phyloP scores from a whole-genome alignment of 129 eudicot genomes.

The Arctium minus region DNA sequence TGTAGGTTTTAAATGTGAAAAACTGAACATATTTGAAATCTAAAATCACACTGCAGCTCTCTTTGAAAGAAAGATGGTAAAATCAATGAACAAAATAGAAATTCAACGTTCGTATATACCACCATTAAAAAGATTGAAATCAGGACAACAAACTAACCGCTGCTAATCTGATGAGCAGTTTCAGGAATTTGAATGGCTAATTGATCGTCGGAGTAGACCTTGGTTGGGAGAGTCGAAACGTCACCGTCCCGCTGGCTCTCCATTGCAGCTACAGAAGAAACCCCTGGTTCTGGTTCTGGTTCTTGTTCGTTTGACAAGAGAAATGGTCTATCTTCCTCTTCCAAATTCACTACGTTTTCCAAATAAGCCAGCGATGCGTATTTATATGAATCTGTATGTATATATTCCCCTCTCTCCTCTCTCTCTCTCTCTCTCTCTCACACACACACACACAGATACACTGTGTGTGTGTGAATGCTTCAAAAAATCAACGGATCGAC shows the following conservation, averaged over 20 bases:
- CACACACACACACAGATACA: slow-evolving; percentile 2
- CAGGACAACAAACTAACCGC: slow-evolving; percentile 34
- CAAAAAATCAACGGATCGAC: slow-evolving; percentile 10
- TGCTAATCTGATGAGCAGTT: slow-evolving; percentile 91
- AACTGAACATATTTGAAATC: neutral
- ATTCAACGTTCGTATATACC: neutral
- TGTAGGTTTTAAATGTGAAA: neutral
- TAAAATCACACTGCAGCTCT: neutral
- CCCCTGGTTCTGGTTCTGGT: neutral
- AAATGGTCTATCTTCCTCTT: slow-evolving; percentile 13
- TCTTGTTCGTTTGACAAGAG: slow-evolving; percentile 5
- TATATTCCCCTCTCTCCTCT: neutral
- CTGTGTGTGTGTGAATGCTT: slow-evolving; percentile 29
- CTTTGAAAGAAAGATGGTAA: neutral
- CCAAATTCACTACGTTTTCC: neutral
- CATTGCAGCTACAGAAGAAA: slow-evolving; percentile 14
- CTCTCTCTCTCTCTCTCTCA: slow-evolving; percentile 6
- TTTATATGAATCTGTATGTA: neutral
- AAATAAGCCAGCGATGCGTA: slow-evolving; percentile 23
- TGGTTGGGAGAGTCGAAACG: slow-evolving; percentile 6
- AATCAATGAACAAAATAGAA: neutral
- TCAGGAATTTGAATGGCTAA: slow-evolving; percentile 58
- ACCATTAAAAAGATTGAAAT: neutral
- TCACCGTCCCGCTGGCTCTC: slow-evolving; percentile 26
- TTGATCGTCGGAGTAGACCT: slow-evolving; percentile 25